A percentile compares a stretch with the other conserved stretches of the same genome.
Evolutionary conservation across 768 basidiomycete genomes (phyloP).

Genomic region (Trametes cinnabarina): DNA sequence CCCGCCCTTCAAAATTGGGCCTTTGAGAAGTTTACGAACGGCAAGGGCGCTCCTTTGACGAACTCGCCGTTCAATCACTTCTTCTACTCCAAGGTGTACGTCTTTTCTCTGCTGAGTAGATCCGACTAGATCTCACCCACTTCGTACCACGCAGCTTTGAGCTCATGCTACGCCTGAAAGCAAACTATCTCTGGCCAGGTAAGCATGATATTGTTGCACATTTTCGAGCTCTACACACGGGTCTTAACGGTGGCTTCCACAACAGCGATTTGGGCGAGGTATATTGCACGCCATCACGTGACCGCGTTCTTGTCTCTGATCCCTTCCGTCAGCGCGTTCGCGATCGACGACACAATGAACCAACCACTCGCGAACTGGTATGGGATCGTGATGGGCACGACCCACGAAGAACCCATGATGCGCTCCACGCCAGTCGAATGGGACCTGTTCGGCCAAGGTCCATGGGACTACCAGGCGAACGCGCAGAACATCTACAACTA

Average conservation of each 20-base stretch:
- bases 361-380: conserved; percentile 60
- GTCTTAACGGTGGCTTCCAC: background rate
- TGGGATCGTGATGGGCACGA: conserved; percentile 72
- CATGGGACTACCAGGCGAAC: conserved; percentile 64
- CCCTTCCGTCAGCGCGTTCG: conserved; percentile 40
- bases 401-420: conserved; percentile 76
- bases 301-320: background rate
- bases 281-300: conserved; percentile 15
- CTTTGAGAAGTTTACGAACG: conserved; percentile 63
- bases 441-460: conserved; percentile 50
- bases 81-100: conserved; percentile 57
- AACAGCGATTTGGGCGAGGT: conserved; percentile 36
- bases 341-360: conserved; percentile 57
- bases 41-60: conserved; percentile 46
- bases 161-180: conserved; percentile 61
- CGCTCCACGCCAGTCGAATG: conserved; percentile 69
- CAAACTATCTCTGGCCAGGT: conserved; percentile 67
- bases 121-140: too few relatives aligned
- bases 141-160: conserved; percentile 56
- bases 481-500: conserved; percentile 53
- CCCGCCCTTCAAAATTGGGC: conserved; percentile 74
- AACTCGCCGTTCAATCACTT: conserved; percentile 60
- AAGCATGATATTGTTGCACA: background rate
- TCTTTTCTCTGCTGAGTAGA: background rate
- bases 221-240: background rate